Base-by-base conservation (phyloP, 306 rosid genomes). In the Amphicarpaea edgeworthii region DNA sequence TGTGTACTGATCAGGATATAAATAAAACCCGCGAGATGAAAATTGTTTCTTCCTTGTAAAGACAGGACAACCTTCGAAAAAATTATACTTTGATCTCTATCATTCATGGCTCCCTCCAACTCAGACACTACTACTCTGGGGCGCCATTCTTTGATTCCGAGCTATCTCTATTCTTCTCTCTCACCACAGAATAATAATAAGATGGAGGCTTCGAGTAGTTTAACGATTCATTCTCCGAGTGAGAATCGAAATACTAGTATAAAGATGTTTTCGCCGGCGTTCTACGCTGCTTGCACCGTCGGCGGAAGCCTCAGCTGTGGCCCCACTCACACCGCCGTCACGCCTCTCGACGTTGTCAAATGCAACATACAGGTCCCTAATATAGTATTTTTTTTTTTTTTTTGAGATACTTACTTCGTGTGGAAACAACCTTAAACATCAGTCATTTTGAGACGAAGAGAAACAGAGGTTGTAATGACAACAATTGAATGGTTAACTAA, bases 341-440 rank as follows among this genome's bases (percentile, higher is more conserved):
- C 98, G 42, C 98, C 98, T 76, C 97, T 92, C 73, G 98, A 95
- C 73, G 85, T 95, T 43, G 93, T 95, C 85, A 95, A 92, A 83
- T 95, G 98, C 76, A 95, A 95, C 72, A 92, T 92, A 90, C 98
- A 92, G 98, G 97, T 93, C 6, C n/a, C n/a, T n/a, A n/a, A n/a
- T n/a, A n/a, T n/a, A n/a, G n/a, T n/a, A n/a, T n/a, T n/a, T n/a
- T n/a, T n/a, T n/a, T n/a, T n/a, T n/a, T n/a, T n/a, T n/a, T n/a
- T n/a, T n/a, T n/a, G n/a, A n/a, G n/a, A n/a, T n/a, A n/a, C n/a
- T n/a, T n/a, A n/a, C n/a, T n/a, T n/a, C n/a, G n/a, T n/a, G n/a
- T n/a, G n/a, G n/a, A n/a, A n/a, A n/a, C n/a, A n/a, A n/a, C n/a
- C n/a, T n/a, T n/a, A n/a, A n/a, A n/a, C n/a, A n/a, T n/a, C n/a